Evolutionary conservation across 257 asterid genomes (phyloP), one percentile per base, ranked within the genome.

Genomic region (Fraxinus americana): DNA sequence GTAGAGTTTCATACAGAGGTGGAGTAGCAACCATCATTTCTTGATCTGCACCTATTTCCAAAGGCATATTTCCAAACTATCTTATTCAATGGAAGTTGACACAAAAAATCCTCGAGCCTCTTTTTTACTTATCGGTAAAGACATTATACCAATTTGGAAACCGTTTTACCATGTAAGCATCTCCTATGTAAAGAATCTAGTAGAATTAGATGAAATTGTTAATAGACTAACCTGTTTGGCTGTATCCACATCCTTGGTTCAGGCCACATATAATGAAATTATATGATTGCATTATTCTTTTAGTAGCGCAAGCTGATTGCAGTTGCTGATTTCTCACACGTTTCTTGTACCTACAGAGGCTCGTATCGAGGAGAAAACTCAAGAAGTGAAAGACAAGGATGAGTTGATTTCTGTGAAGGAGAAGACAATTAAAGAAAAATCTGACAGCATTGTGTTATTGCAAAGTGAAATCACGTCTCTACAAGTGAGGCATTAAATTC

Each of bases 391-490:
- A 79, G 92, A 83, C 36, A 95, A 91, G 77, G 97, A 91, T 50
- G 89, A 79, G 77, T 84, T 69, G 41, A 87, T 95, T 77, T 88
- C 90, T 48, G 88, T 85, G 39, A 90, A 90, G 84, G 98, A 90
- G 80, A 92, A 86, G 83, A 79, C 61, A 2, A 90, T 95, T 79
- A 84, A 80, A 66, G 94, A 87, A 83, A 95, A 88, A 80, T 82
- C 92, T 39, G 89, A 89, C 69, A 85, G 72, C 75, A 80, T 95
- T 71, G 75, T 61, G 27, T 93, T 90, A 65, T 52, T 95, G 94
- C 90, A 91, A 85, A 84, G 78, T 74, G 97, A 91, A 79, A 74
- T 93, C 77, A 82, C 90, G 75, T 87, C 97, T 78, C 86, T 93
- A 34, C 92, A 85, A 74, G 99, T 93, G 85, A 88, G 97, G 74